These are phyloP conservation scores for Exidia glandulosa DNA, from an alignment of 768 basidiomycete species.

Conservation along the genomic window DNA sequence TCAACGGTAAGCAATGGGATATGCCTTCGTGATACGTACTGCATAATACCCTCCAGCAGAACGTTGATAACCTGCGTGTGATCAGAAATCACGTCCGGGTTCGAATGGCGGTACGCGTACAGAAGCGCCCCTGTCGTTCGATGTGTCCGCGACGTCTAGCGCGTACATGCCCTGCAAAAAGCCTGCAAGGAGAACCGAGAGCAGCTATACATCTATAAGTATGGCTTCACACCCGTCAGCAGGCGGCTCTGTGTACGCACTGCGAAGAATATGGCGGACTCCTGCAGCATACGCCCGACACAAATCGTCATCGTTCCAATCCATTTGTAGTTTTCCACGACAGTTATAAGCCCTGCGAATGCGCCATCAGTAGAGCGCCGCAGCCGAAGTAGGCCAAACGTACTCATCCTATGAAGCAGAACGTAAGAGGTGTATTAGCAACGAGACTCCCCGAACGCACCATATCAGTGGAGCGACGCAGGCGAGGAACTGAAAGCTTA, in stretches of 20 bases:
- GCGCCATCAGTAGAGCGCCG: neutral
- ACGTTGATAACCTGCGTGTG: constrained; percentile 48
- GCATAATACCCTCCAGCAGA: constrained; percentile 71
- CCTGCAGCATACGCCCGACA: constrained; percentile 83
- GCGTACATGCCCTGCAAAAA: constrained; percentile 85
- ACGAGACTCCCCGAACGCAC: constrained; percentile 29
- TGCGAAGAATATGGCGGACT: constrained; percentile 86
- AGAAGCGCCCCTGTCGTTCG: constrained; percentile 37
- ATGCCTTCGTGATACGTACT: constrained; percentile 33
- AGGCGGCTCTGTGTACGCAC: constrained; percentile 28
- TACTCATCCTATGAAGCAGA: constrained; percentile 60
- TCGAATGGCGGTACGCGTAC: constrained; percentile 24
- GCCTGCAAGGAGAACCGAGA: constrained; percentile 73
- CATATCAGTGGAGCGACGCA: constrained; percentile 84
- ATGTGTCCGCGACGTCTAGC: constrained; percentile 82
- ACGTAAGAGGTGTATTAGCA: neutral
- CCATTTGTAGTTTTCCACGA: constrained; percentile 79
- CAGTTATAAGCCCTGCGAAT: constrained; percentile 54
- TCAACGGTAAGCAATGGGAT: neutral
- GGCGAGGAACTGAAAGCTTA: constrained; percentile 82
- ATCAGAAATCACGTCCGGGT: neutral
- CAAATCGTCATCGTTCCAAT: constrained; percentile 93
- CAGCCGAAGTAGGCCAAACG: constrained; percentile 17
- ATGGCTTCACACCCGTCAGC: neutral
- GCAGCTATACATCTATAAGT: constrained; percentile 40